These are phyloP conservation scores for Agrostemma githago DNA, from an alignment of 148 eudicot genomes.

Conservation along the genomic window DNA sequence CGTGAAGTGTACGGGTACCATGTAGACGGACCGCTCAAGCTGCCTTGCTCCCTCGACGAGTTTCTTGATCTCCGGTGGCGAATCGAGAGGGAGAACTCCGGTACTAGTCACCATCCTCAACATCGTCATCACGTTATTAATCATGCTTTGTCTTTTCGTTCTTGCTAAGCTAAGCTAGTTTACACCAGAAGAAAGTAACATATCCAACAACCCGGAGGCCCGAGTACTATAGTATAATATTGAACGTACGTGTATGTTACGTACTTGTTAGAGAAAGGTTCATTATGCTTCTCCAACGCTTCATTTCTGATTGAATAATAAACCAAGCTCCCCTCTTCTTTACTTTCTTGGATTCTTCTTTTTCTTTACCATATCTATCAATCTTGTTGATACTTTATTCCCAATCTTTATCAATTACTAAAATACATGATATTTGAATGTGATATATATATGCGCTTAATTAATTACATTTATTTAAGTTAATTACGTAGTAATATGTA, in stretches of 20 bases:
- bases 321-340: not conserved
- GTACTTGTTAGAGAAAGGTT: conserved; percentile 18
- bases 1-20: conserved; percentile 48
- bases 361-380: not conserved
- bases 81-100: conserved; percentile 30
- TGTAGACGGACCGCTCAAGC: conserved; percentile 38
- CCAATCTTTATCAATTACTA: too few relatives aligned
- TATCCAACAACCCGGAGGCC: too few relatives aligned
- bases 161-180: conserved; percentile 30
- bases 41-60: conserved; percentile 53
- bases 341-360: not conserved
- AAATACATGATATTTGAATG: too few relatives aligned
- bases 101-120: not conserved
- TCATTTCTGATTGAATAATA: conserved; percentile 6
- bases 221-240: too few relatives aligned
- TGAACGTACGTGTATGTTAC: not conserved
- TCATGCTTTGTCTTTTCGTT: conserved; percentile 34
- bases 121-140: conserved; percentile 11
- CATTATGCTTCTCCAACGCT: conserved; percentile 26
- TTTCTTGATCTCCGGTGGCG: conserved; percentile 42
- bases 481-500: too few relatives aligned
- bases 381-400: too few relatives aligned
- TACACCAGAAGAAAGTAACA: too few relatives aligned
- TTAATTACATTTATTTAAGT: too few relatives aligned
- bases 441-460: too few relatives aligned